Conservation (phyloP, 768 basidiomycete genomes). For the Auriscalpium microsporum region DNA sequence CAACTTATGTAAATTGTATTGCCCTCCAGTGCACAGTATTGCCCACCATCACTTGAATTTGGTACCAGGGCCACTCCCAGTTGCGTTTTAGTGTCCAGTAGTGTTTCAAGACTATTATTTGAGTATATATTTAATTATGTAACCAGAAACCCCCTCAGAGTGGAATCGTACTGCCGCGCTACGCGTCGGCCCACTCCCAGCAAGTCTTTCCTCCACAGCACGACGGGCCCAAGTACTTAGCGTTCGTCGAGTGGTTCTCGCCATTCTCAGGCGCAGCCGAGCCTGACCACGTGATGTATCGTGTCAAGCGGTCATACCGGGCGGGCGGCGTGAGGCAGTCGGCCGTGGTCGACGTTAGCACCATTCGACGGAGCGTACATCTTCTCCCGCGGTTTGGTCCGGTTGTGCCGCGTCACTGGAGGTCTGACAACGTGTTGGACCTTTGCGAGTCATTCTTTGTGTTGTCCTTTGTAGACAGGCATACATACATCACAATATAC, state of each 20-base stretch:
- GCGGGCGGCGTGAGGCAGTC: constrained; percentile 11
- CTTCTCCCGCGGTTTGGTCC: constrained; percentile 25
- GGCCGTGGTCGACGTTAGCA: constrained; percentile 17
- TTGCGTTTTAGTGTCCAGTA: too few species aligned
- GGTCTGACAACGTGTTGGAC: constrained; percentile 25
- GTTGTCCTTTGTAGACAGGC: constrained; percentile 23
- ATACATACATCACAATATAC: constrained; percentile 17
- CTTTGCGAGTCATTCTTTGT: constrained; percentile 22
- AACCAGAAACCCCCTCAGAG: too few species aligned
- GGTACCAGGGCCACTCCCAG: too few species aligned
- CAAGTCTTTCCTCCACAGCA: too few species aligned
- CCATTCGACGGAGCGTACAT: constrained; percentile 23
- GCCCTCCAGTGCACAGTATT: too few species aligned
- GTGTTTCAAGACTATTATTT: too few species aligned
- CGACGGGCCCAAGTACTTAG: constrained; percentile 16
- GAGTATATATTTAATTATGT: too few species aligned
- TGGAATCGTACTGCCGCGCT: too few species aligned
- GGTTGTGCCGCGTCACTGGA: constrained; percentile 23
- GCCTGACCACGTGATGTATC: constrained; percentile 18
- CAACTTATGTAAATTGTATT: too few species aligned
- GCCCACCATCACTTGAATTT: too few species aligned
- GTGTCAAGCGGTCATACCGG: constrained; percentile 11
- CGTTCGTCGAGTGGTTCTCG: constrained; percentile 25
- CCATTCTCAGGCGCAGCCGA: constrained; percentile 14
- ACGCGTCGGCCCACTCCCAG: too few species aligned